A percentile compares a stretch with the other conserved stretches of the same genome.
Evolutionary conservation across 2,329 filamentous ascomycete genomes (phyloP).

Genomic region (Penicillium hordei): DNA sequence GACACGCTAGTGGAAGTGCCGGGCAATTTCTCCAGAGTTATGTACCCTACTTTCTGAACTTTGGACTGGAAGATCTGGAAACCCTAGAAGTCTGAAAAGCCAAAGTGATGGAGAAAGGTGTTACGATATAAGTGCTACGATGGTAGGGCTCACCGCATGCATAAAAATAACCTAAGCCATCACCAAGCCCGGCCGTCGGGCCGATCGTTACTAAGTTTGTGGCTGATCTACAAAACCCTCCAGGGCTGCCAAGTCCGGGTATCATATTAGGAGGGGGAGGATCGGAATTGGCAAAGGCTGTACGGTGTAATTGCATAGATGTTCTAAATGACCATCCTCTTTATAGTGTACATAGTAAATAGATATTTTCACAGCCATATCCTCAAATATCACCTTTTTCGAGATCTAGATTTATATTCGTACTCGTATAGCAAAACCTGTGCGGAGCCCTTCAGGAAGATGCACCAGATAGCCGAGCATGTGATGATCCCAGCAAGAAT

Average conservation of each 20-base stretch:
- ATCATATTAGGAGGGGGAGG: conserved; percentile 15
- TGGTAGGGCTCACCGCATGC: conserved; percentile 9
- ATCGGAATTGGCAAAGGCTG: background rate
- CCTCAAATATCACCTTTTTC: background rate
- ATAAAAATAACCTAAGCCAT: conserved; percentile 16
- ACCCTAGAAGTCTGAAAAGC: too few species aligned
- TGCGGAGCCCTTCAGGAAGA: conserved; percentile 19
- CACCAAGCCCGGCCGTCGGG: conserved; percentile 12
- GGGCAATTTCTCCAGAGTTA: background rate
- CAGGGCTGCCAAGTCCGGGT: conserved; percentile 19
- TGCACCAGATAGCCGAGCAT: conserved; percentile 29
- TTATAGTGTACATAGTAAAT: background rate
- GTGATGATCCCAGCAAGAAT: conserved; percentile 21
- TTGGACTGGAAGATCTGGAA: too few species aligned
- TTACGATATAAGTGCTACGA: background rate
- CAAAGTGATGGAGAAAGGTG: background rate
- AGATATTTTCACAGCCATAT: background rate
- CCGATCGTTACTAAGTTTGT: conserved; percentile 23
- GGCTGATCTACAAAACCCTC: conserved; percentile 24
- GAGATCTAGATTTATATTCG: background rate
- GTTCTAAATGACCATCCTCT: background rate
- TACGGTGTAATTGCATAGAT: background rate
- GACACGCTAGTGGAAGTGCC: conserved; percentile 3
- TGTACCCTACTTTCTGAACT: background rate
- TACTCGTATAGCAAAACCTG: background rate